Evolutionary conservation across 169 alveolate species (phyloP).

Genomic region (Blepharisma undulans): DNA sequence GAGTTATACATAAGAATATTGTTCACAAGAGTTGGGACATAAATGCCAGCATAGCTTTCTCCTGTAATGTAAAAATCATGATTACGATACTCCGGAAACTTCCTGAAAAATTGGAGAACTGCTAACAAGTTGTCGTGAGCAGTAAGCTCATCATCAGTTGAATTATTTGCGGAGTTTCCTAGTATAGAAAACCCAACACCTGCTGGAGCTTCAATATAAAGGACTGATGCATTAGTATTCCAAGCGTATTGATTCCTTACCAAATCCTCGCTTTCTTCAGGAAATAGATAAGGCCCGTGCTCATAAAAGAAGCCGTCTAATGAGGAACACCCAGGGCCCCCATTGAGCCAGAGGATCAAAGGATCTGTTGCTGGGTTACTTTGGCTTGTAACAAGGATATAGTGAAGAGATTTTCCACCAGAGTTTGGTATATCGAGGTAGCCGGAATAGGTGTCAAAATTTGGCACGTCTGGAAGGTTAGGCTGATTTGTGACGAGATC

Average conservation of each 20-base stretch:
- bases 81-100: slow-evolving; percentile 55
- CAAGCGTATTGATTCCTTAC: slow-evolving; percentile 72
- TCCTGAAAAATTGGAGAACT: slow-evolving; percentile 54
- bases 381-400: slow-evolving; percentile 49
- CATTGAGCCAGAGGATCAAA: slow-evolving; percentile 84
- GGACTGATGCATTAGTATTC: slow-evolving; percentile 76
- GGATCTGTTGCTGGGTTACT: slow-evolving; percentile 79
- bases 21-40: slow-evolving; percentile 69
- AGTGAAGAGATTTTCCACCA: slow-evolving; percentile 24
- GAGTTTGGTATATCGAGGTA: slow-evolving; percentile 37
- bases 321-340: slow-evolving; percentile 90
- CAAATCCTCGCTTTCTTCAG: slow-evolving; percentile 31
- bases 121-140: slow-evolving; percentile 66
- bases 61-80: slow-evolving; percentile 83
- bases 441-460: slow-evolving; percentile 21
- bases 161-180: slow-evolving; percentile 16
- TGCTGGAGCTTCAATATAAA: slow-evolving; percentile 89
- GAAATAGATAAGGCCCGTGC: slow-evolving; percentile 77
- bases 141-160: slow-evolving; percentile 46
- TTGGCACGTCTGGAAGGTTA: neutral
- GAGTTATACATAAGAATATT: slow-evolving; percentile 27
- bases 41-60: slow-evolving; percentile 88
- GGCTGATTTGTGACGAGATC: neutral
- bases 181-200: slow-evolving; percentile 85
- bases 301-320: slow-evolving; percentile 80